Evolutionary conservation across 225 moss, liverwort and hornwort species (phyloP).

Genomic region (Antitrichia curtipendula): DNA sequence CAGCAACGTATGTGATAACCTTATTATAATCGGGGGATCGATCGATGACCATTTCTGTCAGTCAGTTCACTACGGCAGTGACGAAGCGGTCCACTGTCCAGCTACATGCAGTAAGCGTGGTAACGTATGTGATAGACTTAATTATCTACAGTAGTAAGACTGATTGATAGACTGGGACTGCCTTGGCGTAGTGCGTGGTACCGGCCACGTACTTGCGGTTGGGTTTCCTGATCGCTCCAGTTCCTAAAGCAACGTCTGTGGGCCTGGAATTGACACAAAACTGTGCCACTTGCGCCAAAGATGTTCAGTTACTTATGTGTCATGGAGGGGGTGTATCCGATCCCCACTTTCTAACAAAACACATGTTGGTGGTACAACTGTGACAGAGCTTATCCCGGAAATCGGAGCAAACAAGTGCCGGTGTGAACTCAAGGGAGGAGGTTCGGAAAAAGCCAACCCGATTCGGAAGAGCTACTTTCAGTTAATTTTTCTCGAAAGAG

Average conservation of each 20-base stretch:
- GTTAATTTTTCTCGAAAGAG: background rate
- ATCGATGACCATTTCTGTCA: background rate
- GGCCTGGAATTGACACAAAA: background rate
- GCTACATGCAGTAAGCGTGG: too few species aligned
- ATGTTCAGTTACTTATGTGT: background rate
- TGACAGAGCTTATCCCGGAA: background rate
- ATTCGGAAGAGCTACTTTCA: too few species aligned
- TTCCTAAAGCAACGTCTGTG: background rate
- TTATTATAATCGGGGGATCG: background rate
- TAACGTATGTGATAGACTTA: too few species aligned
- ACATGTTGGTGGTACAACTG: background rate
- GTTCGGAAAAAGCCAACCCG: too few species aligned
- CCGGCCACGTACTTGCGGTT: background rate
- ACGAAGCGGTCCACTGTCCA: background rate
- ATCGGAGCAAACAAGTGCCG: background rate
- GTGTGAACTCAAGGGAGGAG: too few species aligned
- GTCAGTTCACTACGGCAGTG: background rate
- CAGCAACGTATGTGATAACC: too few species aligned
- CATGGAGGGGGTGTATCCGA: background rate
- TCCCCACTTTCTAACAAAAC: background rate
- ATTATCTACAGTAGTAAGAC: too few species aligned
- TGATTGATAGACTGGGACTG: background rate
- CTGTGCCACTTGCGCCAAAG: background rate
- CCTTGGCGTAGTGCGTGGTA: background rate
- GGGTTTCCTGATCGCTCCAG: background rate